Percentiles rank a stretch among this genome's conserved stretches.
These are phyloP conservation scores for Pseudogymnoascus sp. DNA, from an alignment of 2,329 filamentous ascomycete species.

Conservation along the genomic window DNA sequence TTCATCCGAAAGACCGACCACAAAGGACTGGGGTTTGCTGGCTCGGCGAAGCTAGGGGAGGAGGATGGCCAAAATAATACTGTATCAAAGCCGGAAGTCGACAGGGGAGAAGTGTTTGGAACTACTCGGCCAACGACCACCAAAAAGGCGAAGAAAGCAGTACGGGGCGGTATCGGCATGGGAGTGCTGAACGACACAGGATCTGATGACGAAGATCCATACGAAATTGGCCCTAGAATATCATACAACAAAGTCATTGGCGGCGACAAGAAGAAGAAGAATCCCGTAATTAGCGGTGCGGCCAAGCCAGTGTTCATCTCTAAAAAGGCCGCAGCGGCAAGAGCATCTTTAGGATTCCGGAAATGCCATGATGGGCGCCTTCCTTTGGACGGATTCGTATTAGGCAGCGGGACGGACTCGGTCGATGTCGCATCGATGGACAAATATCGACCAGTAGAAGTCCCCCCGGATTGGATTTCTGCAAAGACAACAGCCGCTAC, in stretches of 20 bases:
- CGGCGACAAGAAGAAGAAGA: slow-evolving; percentile 72
- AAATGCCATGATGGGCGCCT: slow-evolving; percentile 78
- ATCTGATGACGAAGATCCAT: slow-evolving; percentile 91
- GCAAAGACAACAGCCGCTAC: slow-evolving; percentile 38
- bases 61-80: slow-evolving; percentile 14
- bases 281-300: slow-evolving; percentile 49
- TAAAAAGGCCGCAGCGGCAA: slow-evolving; percentile 47
- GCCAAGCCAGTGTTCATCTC: slow-evolving; percentile 69
- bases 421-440: slow-evolving; percentile 33
- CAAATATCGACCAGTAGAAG: slow-evolving; percentile 55
- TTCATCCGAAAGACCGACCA: slow-evolving; percentile 59
- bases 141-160: slow-evolving; percentile 45
- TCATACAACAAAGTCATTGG: slow-evolving; percentile 78
- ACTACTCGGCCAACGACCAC: slow-evolving; percentile 13
- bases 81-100: slow-evolving; percentile 21
- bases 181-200: slow-evolving; percentile 87
- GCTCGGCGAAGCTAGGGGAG: slow-evolving; percentile 45
- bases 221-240: slow-evolving; percentile 84
- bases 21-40: slow-evolving; percentile 61
- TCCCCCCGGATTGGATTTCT: slow-evolving; percentile 68
- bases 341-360: slow-evolving; percentile 39
- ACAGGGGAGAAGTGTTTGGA: slow-evolving; percentile 34
- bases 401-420: slow-evolving; percentile 48
- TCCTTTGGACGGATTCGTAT: slow-evolving; percentile 71
- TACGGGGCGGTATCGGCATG: slow-evolving; percentile 68